Evolutionary conservation across 176 grass and related monocot genomes (phyloP), one percentile per base, ranked within the genome.

Genomic region (Carex cristatella): DNA sequence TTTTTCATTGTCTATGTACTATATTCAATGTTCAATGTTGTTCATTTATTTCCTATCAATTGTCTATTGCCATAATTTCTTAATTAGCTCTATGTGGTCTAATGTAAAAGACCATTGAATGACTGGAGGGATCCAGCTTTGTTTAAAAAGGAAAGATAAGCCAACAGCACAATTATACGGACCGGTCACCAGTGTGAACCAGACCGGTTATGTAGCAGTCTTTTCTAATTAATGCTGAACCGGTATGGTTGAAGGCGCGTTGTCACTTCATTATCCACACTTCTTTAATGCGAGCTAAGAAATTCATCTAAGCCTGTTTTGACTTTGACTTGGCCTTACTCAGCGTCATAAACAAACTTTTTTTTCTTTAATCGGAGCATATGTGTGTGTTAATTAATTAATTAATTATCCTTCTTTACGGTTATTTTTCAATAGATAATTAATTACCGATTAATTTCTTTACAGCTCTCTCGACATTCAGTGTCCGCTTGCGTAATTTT

Each of bases 271-370:
- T 46, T 49, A 64, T n/a, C 18, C 61, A 61, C 62, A 9, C 7
- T 73, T 64, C 7, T 65, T 81, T 40, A 81, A 40, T 81, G 56
- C 12, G 16, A 81, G 40, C 61, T 23, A 27, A 42, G 27, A 61
- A 28, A 6, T 81, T 81, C 10, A 81, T 81, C 7, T 54, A 31
- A 53, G n/a, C n/a, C 31, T 6, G 5, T 62, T 82, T 46, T 82
- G 80, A 67, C 80, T 53, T 81, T 64, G 80, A 82, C 80, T 46
- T 28, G 16, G 79, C 79, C 60, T 44, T 23, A 49, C 44, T 1
- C 8, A 49, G 8, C 1, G 79, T 31, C 18, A 59, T 61, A 27
- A 32, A 73, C 44, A 2, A 35, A 35, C 33, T 28, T 53, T 51
- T 75, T 28, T 49, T 49, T 49, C 46, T 49, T 49, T 49, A 49